These are phyloP conservation scores for Sutorius eximius DNA, from an alignment of 1,284 basidiomycete genomes.

Conservation along the genomic window DNA sequence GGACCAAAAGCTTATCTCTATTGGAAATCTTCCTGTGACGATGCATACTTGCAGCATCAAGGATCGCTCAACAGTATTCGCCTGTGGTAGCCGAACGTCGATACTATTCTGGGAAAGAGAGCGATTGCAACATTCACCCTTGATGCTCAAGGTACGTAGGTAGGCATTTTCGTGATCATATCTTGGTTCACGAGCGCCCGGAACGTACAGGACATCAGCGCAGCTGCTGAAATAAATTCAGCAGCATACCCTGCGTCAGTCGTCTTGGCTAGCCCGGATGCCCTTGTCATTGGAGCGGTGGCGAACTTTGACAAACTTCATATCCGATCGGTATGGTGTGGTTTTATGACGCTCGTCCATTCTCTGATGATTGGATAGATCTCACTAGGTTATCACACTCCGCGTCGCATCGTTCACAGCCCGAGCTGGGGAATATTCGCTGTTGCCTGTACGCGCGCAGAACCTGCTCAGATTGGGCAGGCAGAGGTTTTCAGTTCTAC, in stretches of 20 bases:
- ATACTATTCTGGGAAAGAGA: slow-evolving; percentile 69
- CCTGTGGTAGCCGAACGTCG: slow-evolving; percentile 61
- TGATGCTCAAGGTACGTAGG: slow-evolving; percentile 67
- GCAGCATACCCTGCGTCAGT: slow-evolving; percentile 51
- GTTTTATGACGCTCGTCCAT: not conserved
- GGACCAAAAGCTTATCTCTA: slow-evolving; percentile 57
- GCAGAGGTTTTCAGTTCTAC: slow-evolving; percentile 49
- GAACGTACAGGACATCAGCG: slow-evolving; percentile 54
- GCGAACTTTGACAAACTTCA: slow-evolving; percentile 79
- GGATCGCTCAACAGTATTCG: slow-evolving; percentile 57
- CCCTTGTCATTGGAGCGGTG: slow-evolving; percentile 65
- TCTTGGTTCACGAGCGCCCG: not conserved
- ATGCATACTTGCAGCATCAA: slow-evolving; percentile 54
- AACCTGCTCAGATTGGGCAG: slow-evolving; percentile 57
- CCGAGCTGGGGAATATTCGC: slow-evolving; percentile 58
- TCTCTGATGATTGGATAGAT: slow-evolving; percentile 45
- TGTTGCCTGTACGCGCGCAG: slow-evolving; percentile 55
- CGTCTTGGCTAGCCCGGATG: slow-evolving; percentile 54
- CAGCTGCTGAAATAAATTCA: slow-evolving; percentile 54
- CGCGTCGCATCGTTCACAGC: slow-evolving; percentile 62
- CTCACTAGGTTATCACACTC: slow-evolving; percentile 65
- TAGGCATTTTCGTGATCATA: not conserved
- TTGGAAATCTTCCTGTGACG: slow-evolving; percentile 71
- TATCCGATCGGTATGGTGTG: slow-evolving; percentile 65
- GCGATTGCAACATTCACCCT: slow-evolving; percentile 65